Base-by-base conservation (phyloP, 2,329 filamentous ascomycete genomes). In the Colletotrichum sansevieriae region DNA sequence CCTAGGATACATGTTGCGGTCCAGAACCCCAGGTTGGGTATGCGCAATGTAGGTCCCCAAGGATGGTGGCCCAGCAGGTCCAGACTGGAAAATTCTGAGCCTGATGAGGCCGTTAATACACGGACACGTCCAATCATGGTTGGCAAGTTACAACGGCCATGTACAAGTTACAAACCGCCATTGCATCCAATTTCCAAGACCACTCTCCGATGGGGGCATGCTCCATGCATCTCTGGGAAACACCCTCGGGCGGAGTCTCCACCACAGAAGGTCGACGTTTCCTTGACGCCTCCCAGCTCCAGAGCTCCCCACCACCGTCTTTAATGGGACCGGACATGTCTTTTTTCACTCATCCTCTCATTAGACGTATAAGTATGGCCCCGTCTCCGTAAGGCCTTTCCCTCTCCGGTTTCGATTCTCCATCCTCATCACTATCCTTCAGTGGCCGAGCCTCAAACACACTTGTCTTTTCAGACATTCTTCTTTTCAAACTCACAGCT, bases 401-500 rank as follows among this genome's bases (percentile, higher is more conserved):
- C 29, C 18, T 41, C 39, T 15, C 55, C 47, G 41, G 47, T 60
- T 49, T 64, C 37, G 65, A 63, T 18, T 65, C 44, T 20, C 22
- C 49, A 69, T 61, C 62, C 62, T 43, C 49, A 71, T 68, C 70
- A 68, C 64, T 52, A 70, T 68, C 60, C 68, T 68, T 46, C 70
- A 35, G 60, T 70, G 66, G 64, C 63, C 63, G 63, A 66, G 63
- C 63, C 62, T 70, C 55, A 49, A 47, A 62, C 55, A 61, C 46
- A 59, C 51, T 60, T 56, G 66, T 69, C 66, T 68, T 41, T 64
- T 57, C 59, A 67, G 70, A 71, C 70, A 70, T 47, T 47, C 44
- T 71, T 65, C 58, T 54, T 62, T 70, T 70, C 46, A 64, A 15
- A 62, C 41, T 49, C 37, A 35, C 20, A 65, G 59, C 68, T 68